Base-by-base conservation (phyloP, 331 rosid genomes). In the Stylosanthes scabra region DNA sequence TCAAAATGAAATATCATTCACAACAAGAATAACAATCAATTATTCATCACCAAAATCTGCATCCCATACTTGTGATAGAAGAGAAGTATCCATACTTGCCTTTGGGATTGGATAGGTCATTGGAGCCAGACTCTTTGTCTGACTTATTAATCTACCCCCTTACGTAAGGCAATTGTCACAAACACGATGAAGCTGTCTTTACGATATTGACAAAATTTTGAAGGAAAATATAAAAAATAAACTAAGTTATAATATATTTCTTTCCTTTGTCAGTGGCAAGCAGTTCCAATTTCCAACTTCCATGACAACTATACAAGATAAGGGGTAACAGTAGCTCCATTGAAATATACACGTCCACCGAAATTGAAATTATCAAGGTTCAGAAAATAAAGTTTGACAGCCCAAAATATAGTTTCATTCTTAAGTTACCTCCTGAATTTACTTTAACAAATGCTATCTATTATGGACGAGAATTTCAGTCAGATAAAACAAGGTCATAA, bases 111-210 rank as follows among this genome's bases (percentile, higher is more conserved):
- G 66, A 42, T 27, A 56, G 52, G 10, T 6, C 39, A 34, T 34
- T 34, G 6, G 39, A 34, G 39, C 39, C 39, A 44, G 45, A 29
- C 75, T 13, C 34, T 28, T 59, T 10, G 46, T 16, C 39, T 59
- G 60, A 72, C 47, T 47, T 49, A 40, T 31, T 28, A 25, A n/a
- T 39, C 61, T 49, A 4, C 51, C 77, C 77, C 39, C 10, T 49
- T 72, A 4, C 41, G 69, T 39, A 59, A 55, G 74, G 69, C 69
- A 67, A 58, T 34, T 59, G 74, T 47, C 63, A 20, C 40, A 31
- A 34, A 34, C 63, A 20, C 40, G 15, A 34, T 46, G 59, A 46
- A 58, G 46, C 46, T 34, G 56, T 34, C 58, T 34, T 4, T 13
- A 15, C 31, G 4, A 12, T 7, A 47, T 28, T 42, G 11, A 42